Evolutionary conservation across 1,284 basidiomycete species (phyloP).

Genomic region (Amylostereum areolatum): DNA sequence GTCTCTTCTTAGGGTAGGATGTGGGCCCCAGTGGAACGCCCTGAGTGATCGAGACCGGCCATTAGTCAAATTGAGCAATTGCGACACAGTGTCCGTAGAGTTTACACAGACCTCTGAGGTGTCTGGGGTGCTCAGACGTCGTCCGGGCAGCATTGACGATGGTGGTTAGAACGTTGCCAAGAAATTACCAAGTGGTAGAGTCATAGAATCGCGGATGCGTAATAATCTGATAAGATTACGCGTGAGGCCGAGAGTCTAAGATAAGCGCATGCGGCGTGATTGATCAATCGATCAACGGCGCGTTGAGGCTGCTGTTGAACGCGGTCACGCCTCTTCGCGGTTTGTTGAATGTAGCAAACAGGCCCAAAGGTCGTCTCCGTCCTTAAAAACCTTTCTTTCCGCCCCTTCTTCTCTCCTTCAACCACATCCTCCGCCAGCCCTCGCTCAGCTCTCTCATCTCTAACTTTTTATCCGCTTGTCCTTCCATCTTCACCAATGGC

Average conservation of each 20-base stretch:
- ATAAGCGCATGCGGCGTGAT: not conserved
- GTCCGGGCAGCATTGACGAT: too few relatives aligned
- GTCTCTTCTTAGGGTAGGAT: too few relatives aligned
- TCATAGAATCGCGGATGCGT: too few relatives aligned
- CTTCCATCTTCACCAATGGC: conserved; percentile 8
- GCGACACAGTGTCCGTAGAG: too few relatives aligned
- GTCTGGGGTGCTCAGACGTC: too few relatives aligned
- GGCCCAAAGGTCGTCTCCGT: conserved; percentile 3
- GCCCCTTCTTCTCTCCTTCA: not conserved
- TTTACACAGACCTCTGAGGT: too few relatives aligned
- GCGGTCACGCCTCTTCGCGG: conserved; percentile 3
- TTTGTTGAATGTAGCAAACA: conserved; percentile 4
- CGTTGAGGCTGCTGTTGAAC: conserved; percentile 3
- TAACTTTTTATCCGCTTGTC: conserved; percentile 1
- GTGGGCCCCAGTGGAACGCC: too few relatives aligned
- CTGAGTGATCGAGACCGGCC: too few relatives aligned
- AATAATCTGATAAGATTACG: too few relatives aligned
- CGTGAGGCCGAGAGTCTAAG: not conserved
- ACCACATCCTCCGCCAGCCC: not conserved
- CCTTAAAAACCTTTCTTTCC: conserved; percentile 6
- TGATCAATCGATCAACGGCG: not conserved
- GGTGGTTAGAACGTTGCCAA: too few relatives aligned
- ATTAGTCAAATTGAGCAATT: too few relatives aligned
- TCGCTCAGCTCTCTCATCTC: not conserved
- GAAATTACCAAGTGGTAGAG: too few relatives aligned